phyloP scores from a whole-genome alignment of 192 early-diverging fungal species.

The Kickxella alabastrina region DNA sequence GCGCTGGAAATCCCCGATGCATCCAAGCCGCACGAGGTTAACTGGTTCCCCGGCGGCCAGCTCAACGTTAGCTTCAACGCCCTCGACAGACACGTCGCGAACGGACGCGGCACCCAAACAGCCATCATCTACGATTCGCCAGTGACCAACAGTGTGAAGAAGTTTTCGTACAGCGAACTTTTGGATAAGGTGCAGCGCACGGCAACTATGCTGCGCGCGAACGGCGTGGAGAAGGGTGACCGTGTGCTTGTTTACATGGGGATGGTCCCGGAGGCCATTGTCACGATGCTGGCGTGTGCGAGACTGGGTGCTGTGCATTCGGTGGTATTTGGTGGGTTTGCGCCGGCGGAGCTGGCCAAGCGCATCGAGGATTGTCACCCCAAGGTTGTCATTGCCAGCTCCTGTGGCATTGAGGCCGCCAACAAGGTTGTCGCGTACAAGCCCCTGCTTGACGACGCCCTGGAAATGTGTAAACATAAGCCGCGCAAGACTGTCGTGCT shows the following conservation, averaged over 20 bases:
- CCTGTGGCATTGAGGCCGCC: slow-evolving; percentile 76
- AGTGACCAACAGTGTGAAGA: slow-evolving; percentile 52
- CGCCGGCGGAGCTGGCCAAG: slow-evolving; percentile 71
- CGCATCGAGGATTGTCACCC: slow-evolving; percentile 78
- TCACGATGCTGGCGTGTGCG: slow-evolving; percentile 83
- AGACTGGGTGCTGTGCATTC: slow-evolving; percentile 76
- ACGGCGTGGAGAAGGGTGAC: slow-evolving; percentile 66
- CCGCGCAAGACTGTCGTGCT: slow-evolving; percentile 56
- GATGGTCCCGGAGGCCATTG: slow-evolving; percentile 74
- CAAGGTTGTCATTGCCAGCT: slow-evolving; percentile 68
- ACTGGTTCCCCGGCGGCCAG: slow-evolving; percentile 67
- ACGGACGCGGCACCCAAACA: slow-evolving; percentile 55
- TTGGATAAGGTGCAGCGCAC: slow-evolving; percentile 61
- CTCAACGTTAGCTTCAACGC: slow-evolving; percentile 52
- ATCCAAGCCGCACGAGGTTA: slow-evolving; percentile 25
- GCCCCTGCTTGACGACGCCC: slow-evolving; percentile 69
- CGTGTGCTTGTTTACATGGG: slow-evolving; percentile 81
- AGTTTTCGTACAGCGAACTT: slow-evolving; percentile 64
- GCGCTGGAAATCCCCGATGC: slow-evolving; percentile 42
- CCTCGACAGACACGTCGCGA: slow-evolving; percentile 48
- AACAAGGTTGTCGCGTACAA: slow-evolving; percentile 66
- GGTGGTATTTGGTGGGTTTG: slow-evolving; percentile 81
- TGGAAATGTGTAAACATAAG: slow-evolving; percentile 51
- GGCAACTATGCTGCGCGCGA: slow-evolving; percentile 58
- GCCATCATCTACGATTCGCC: slow-evolving; percentile 78